Evolutionary conservation across 148 eudicot genomes (phyloP), one percentile per base, ranked within the genome.

Genomic region (Arctostaphylos glauca): DNA sequence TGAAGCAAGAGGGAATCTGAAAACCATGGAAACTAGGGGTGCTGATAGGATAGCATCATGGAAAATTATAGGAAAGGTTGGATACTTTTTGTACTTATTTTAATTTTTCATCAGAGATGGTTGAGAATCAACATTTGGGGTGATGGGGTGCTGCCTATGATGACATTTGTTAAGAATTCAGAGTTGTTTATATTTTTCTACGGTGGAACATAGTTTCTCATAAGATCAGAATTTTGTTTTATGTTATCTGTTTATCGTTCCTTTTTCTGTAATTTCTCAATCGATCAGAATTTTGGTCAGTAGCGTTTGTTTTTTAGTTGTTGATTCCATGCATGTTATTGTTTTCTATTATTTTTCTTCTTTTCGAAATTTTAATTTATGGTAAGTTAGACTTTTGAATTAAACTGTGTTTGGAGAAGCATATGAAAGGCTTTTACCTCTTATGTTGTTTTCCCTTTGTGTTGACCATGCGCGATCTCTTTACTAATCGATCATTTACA

Each of bases 401-500:
- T 49, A 48, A 74, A 55, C n/a, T 55, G 66, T 77, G 25, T 18
- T 78, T 19, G 50, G 66, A 79, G 25, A 46, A 79, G 50, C 38
- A 44, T 44, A 46, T 21, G 50, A 47, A 59, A 79, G 23, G 38
- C 9, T n/a, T 38, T 41, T 54, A 7, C 23, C 66, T 58, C 66
- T 41, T 19, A 9, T 46, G 56, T 58, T 44, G 44, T 58, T 60
- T 8, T n/a, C 50, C 5, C 49, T 9, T 38, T 7, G 47, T 56
- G 16, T n/a, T 43, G 48, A 68, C 44, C 46, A n/a, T 23, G 71
- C 23, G 8, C 31, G 74, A 41, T 41, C 38, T 70, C n/a, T 18
- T 2, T 12, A 3, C 19, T n/a, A 13, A 5, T 58, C 5, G 6
- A 9, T 78, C 38, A 43, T 41, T 46, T 41, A 47, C 9, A 18